Base-by-base conservation (phyloP, 108 stramenopile genomes). In the Epithemia pelagica region DNA sequence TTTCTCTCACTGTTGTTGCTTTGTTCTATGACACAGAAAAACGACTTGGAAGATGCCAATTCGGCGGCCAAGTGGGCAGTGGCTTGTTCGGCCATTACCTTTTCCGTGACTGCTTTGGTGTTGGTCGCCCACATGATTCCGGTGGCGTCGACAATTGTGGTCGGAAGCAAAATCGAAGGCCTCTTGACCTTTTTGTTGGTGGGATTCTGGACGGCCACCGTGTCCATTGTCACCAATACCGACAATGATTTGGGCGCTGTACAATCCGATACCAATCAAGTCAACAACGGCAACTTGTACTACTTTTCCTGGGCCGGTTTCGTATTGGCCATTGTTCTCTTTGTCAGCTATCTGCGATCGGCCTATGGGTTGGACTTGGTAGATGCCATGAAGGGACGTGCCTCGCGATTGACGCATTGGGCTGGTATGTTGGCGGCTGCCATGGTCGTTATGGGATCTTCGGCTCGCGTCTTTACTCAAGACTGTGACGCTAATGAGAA, bases 231-330 rank as follows among this genome's bases (percentile, higher is more conserved):
- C 1, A 69, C 68, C 56, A 79, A 88, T 52, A 71, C 78, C 20
- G 26, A 32, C 26, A 70, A 74, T 46, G 32, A 59, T 46, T 52
- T 64, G 51, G 61, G 29, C 28, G 61, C 30, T 21, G 51, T 46
- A 3, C 20, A 26, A 31, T 61, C 61, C 29, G n/a, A 37, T 70
- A 79, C 32, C 32, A 79, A 71, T 51, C 71, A 73, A 1, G 81
- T 90, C 22, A 66, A 66, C 52, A 93, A 93, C 70, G 91, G 87
- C 2, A 93, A 93, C 74, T 57, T 93, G 28, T 90, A 90, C 58
- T 93, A 93, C 75, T 88, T 88, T 67, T 68, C 70, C n/a, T 91
- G 86, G 86, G 91, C 88, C 18, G 86, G 86, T 0, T 82, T 92
- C 58, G 82, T 78, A 23, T 75, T 78, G 0, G 74, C 77, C 27